phyloP scores from a whole-genome alignment of 768 basidiomycete genomes.

The Amanita muscaria region DNA sequence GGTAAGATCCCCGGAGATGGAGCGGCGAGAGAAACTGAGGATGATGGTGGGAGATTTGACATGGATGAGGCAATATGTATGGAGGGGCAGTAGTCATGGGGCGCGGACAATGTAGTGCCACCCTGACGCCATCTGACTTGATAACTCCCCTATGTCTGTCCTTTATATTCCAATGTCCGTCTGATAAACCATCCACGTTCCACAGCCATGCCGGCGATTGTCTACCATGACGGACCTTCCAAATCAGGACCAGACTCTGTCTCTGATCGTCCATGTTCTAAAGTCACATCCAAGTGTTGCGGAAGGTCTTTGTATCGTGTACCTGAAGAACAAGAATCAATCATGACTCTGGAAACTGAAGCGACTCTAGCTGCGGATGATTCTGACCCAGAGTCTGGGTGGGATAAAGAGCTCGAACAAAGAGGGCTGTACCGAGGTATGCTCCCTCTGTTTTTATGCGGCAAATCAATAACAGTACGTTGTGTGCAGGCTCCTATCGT shows the following conservation, averaged over 20 bases:
- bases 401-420: slow-evolving; percentile 24
- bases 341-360: background rate
- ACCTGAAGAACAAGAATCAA: slow-evolving; percentile 1
- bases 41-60: background rate
- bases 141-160: too few relatives aligned
- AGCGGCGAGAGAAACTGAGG: too few relatives aligned
- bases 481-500: slow-evolving; percentile 49
- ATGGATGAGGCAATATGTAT: too few relatives aligned
- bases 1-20: too few relatives aligned
- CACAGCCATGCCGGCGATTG: too few relatives aligned
- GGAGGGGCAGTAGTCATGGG: too few relatives aligned
- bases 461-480: slow-evolving; percentile 9
- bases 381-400: background rate
- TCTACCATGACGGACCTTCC: too few relatives aligned
- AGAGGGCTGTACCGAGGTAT: slow-evolving; percentile 26
- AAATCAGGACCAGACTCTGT: too few relatives aligned
- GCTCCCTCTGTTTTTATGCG: background rate
- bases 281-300: background rate
- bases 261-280: background rate
- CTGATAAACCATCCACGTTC: too few relatives aligned
- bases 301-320: background rate
- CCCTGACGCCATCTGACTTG: too few relatives aligned
- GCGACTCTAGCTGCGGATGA: background rate
- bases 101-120: too few relatives aligned
- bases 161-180: too few relatives aligned